These are phyloP conservation scores for Aspergillus texensis DNA, from an alignment of 2,329 filamentous ascomycete species.

Conservation along the genomic window DNA sequence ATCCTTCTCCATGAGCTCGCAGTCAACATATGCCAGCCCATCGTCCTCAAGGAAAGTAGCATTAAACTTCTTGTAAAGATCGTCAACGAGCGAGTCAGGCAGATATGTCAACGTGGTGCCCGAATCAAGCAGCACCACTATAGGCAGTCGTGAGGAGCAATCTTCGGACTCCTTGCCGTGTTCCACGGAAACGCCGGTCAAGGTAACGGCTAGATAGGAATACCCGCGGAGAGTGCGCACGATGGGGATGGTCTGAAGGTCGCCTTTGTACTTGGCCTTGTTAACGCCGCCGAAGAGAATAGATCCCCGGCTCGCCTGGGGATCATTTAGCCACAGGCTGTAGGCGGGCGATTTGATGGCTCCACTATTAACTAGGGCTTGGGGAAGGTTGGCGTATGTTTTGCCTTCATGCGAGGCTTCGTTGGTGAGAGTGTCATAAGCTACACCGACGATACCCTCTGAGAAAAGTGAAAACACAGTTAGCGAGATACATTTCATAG, in stretches of 20 bases:
- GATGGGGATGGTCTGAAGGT: slow-evolving; percentile 66
- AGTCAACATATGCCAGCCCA: slow-evolving; percentile 57
- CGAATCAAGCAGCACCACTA: slow-evolving; percentile 71
- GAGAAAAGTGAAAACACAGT: not conserved
- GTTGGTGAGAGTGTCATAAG: slow-evolving; percentile 65
- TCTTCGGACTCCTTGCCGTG: slow-evolving; percentile 15
- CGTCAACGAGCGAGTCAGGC: slow-evolving; percentile 52
- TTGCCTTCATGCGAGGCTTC: slow-evolving; percentile 57
- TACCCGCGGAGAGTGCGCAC: slow-evolving; percentile 53
- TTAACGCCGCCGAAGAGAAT: slow-evolving; percentile 75
- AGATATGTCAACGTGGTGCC: slow-evolving; percentile 70
- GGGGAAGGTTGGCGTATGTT: slow-evolving; percentile 62
- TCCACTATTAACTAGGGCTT: slow-evolving; percentile 61
- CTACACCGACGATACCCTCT: slow-evolving; percentile 73
- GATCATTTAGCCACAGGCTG: slow-evolving; percentile 72
- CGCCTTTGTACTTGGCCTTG: slow-evolving; percentile 61
- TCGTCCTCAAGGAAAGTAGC: slow-evolving; percentile 56
- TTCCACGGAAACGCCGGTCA: slow-evolving; percentile 58
- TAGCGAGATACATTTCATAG: slow-evolving; percentile 44
- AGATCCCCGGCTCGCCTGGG: slow-evolving; percentile 62
- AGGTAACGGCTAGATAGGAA: slow-evolving; percentile 66
- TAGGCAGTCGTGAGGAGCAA: slow-evolving; percentile 36
- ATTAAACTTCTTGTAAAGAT: slow-evolving; percentile 59
- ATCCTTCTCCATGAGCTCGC: slow-evolving; percentile 48
- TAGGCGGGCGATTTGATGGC: slow-evolving; percentile 67